Evolutionary conservation across 495 filamentous ascomycete species (phyloP), one percentile per base, ranked within the genome.

Genomic region (Penicillium mononematosum): DNA sequence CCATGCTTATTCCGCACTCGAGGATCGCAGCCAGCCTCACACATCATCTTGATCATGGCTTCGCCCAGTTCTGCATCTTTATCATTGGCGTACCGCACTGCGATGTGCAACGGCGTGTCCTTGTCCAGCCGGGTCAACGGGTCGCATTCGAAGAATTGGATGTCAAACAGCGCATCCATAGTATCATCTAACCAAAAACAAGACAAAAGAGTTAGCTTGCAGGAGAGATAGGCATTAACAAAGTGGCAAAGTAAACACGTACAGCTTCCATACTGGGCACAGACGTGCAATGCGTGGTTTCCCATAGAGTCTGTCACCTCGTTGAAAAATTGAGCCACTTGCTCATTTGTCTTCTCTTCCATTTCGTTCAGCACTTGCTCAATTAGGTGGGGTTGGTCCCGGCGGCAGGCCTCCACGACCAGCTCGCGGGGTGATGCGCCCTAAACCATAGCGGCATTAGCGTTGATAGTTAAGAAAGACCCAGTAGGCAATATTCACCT

Each of bases 71-170:
- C 78, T 56, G 80, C 71, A 64, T 89, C 85, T 29, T 79, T 83
- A 4, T 79, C 73, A 73, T 93, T 96, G 70, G 90, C 85, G 73
- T 85, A 96, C 31, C 88, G 83, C 38, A 98, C 88, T 16, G 91
- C 91, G 64, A 83, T 82, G 79, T 98, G 94, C 36, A 98, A 80
- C 8, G 93, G 92, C 2, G 92, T 97, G 73, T 98, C 92, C 55
- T 84, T 83, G 59, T 98, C 94, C 65, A 84, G 59, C 29, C 86
- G 85, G 69, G 87, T 90, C 53, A 89, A 60, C 6, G 90, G 90
- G 79, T 98, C 94, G 70, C 94, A 96, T 79, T 98, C 94, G 71
- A 98, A 87, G 53, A 84, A 90, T 55, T 92, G 86, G 70, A 96
- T 91, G 78, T 98, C 95, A 56, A 98, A 93, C 47, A 98, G 85